Conservation (phyloP, 1,284 basidiomycete genomes). For the Nidula niveotomentosa region DNA sequence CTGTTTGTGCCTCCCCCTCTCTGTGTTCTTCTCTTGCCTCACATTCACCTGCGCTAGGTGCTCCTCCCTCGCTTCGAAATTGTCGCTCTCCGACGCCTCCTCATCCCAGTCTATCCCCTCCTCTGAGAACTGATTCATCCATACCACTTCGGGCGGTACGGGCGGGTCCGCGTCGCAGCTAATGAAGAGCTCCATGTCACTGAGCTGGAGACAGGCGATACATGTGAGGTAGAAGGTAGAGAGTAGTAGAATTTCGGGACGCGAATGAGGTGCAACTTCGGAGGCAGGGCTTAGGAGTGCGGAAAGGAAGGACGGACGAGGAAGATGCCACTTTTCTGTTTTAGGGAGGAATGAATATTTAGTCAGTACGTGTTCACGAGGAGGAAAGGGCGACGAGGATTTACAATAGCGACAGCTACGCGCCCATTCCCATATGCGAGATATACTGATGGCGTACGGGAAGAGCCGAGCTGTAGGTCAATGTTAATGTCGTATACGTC, state of each 20-base stretch:
- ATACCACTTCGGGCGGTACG: neutral
- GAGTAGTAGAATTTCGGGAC: neutral
- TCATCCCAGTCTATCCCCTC: neutral
- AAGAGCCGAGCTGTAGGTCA: constrained; percentile 41
- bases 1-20: neutral
- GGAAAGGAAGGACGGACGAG: neutral
- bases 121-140: neutral
- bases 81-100: neutral
- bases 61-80: neutral
- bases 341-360: neutral
- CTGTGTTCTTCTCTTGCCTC: neutral
- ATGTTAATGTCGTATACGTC: constrained; percentile 35
- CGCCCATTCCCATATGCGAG: neutral
- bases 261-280: neutral
- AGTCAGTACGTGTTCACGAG: neutral
- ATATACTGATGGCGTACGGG: constrained; percentile 3
- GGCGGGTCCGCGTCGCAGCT: neutral
- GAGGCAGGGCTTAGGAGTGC: neutral
- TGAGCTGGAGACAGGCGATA: neutral
- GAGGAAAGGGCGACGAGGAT: neutral
- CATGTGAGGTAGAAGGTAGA: neutral
- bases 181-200: constrained; percentile 1
- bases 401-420: neutral
- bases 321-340: constrained; percentile 1
- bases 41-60: neutral